phyloP scores from a whole-genome alignment of 805 yeast species.

The Zygoascus flipseniorum region DNA sequence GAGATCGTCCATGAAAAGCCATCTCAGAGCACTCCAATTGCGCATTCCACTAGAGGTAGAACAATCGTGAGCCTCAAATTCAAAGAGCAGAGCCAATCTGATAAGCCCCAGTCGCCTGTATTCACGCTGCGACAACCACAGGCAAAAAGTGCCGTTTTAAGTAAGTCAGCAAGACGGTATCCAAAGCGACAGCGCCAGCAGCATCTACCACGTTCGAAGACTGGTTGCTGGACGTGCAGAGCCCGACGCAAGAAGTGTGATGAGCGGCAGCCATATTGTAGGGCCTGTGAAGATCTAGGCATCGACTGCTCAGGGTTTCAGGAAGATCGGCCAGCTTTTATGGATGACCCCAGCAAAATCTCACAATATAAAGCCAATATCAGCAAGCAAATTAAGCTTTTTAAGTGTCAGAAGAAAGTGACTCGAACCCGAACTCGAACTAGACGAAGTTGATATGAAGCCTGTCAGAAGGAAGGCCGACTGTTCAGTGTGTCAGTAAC shows the following conservation, averaged over 20 bases:
- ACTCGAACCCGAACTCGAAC: background rate
- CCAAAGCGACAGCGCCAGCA: background rate
- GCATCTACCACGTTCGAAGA: background rate
- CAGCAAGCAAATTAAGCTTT: background rate
- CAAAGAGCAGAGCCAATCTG: too few species aligned
- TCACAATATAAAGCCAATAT: slow-evolving; percentile 6
- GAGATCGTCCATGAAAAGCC: too few species aligned
- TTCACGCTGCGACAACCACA: too few species aligned
- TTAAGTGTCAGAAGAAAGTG: background rate
- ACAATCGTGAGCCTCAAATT: too few species aligned
- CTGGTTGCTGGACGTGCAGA: slow-evolving; percentile 76
- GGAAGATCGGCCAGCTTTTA: slow-evolving; percentile 44
- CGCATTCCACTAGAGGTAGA: too few species aligned
- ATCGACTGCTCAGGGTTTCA: slow-evolving; percentile 52
- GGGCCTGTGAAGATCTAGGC: slow-evolving; percentile 48
- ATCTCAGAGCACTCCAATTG: too few species aligned
- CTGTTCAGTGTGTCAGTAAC: too few species aligned
- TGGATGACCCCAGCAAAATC: slow-evolving; percentile 28
- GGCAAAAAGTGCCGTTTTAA: too few species aligned
- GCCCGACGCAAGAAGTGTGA: slow-evolving; percentile 66
- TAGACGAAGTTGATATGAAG: too few species aligned
- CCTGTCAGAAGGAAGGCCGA: too few species aligned
- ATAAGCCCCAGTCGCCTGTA: too few species aligned
- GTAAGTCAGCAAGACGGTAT: background rate
- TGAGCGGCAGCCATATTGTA: slow-evolving; percentile 53